A percentile compares a stretch with the other conserved stretches of the same genome.
These are phyloP conservation scores for Aspergillus chevalieri DNA, from an alignment of 2,329 filamentous ascomycete species.

Conservation along the genomic window DNA sequence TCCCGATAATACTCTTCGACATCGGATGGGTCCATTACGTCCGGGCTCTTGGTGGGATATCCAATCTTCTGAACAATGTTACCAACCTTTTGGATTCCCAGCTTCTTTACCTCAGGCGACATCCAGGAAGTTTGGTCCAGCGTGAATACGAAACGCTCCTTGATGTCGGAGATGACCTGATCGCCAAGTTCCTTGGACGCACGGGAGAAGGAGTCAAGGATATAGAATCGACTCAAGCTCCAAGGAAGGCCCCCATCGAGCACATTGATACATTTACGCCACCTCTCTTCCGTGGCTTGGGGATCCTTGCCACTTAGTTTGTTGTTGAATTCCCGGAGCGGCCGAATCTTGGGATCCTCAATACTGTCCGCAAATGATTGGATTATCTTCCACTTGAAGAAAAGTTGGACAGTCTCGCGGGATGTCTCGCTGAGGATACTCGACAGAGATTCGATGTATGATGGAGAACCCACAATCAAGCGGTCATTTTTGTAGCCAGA, in stretches of 20 bases:
- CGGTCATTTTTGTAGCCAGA: constrained; percentile 45
- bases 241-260: constrained; percentile 57
- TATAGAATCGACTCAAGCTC: constrained; percentile 65
- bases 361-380: constrained; percentile 48
- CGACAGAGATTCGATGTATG: constrained; percentile 55
- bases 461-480: constrained; percentile 55
- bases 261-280: constrained; percentile 57
- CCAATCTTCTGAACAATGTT: constrained; percentile 65
- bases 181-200: constrained; percentile 62
- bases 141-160: constrained; percentile 58
- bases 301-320: constrained; percentile 57
- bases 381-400: constrained; percentile 60
- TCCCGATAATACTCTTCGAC: constrained; percentile 53
- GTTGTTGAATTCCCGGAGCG: constrained; percentile 56
- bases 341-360: constrained; percentile 55
- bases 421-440: constrained; percentile 50
- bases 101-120: constrained; percentile 53
- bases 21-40: constrained; percentile 53
- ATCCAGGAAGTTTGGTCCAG: constrained; percentile 59
- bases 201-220: constrained; percentile 62
- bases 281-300: constrained; percentile 57
- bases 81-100: constrained; percentile 59
- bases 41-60: constrained; percentile 57
- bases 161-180: constrained; percentile 65
- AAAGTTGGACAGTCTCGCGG: constrained; percentile 54